Evolutionary conservation across 164 flowering plant species (phyloP), one percentile per base, ranked within the genome.

Genomic region (Litsea cubeba): DNA sequence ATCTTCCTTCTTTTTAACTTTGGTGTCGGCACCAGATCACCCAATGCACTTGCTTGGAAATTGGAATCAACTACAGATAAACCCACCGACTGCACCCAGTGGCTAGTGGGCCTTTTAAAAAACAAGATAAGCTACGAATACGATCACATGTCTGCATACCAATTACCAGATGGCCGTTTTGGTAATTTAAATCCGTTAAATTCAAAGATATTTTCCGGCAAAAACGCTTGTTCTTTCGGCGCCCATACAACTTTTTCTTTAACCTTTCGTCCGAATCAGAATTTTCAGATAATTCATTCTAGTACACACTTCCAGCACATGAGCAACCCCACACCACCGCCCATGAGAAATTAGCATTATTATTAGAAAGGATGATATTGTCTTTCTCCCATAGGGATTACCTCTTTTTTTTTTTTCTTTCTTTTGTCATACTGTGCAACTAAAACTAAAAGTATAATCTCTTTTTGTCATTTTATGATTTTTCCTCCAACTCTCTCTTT

Each of bases 141-240:
- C 12, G 18, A 3, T 12, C 18, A 51, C 57, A 12, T 14, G 57
- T 12, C 58, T 51, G 18, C 58, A 25, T 25, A 51, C n/a, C n/a
- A n/a, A n/a, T n/a, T 51, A 17, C 4, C 12, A 51, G 18, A 24
- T n/a, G 30, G 65, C 14, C 12, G 11, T 11, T 62, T 10, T 22
- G 11, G 25, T 62, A 62, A 20, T n/a, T 62, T 22, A 7, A 8
- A 62, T n/a, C 10, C 25, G 30, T 22, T 23, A n/a, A 25, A 65
- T 2, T 30, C 35, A 14, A 26, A 66, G 49, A 66, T 66, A 66
- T 66, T 66, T 66, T 66, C 50, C 50, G 69, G 69, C 69, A 66
- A 18, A 25, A 26, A 32, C 0, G 69, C 69, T 17, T 28, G 20
- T 28, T 2, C 69, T 66, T 28, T 66, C 46, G 69, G 50, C 22